Evolutionary conservation across 129 eudicot genomes (phyloP), one percentile per base, ranked within the genome.

Genomic region (Apium graveolens): DNA sequence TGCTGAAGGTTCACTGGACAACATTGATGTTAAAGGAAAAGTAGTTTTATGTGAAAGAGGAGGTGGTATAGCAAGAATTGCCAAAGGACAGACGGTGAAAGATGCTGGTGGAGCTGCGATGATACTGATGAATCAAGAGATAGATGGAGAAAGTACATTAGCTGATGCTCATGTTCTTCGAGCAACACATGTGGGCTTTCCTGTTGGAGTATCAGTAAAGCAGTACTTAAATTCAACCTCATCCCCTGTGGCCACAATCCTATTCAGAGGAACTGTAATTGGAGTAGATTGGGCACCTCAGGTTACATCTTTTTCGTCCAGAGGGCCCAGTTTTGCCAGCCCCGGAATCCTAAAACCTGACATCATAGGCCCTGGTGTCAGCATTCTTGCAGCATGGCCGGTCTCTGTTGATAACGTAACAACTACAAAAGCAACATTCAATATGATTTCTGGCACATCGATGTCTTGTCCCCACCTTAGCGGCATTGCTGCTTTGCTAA

Each of bases 31-130:
- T 17, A 46, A 75, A 74, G 86, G 86, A 5, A 73, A 83, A 39
- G 70, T 83, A 26, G 80, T 78, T n/a, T 14, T 74, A 37, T 83
- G 82, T 11, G 70, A 83, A 9, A 16, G 42, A 27, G 81, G 81
- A 2, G 79, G 75, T 18, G 49, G 63, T 13, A 37, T 37, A 10
- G 74, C 74, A 0, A 49, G 60, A 37, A 37, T 74, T 32, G 77
- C 42, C 11, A 78, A 83, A 79, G 86, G 86, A 21, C 26, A 48
- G 73, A 44, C 44, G 10, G 82, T 78, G 39, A 83, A 68, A 70
- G 75, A 78, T 32, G 85, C 85, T 5, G 85, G 85, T 62, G 85
- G 85, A 4, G 78, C 82, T 29, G 85, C 75, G 73, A 82, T 82
- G 85, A 82, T 82, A 57, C 78, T 82, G 13, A 37, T 73, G 35